Evolutionary conservation across 345 rosid species (phyloP).

Genomic region (Populus tremula): DNA sequence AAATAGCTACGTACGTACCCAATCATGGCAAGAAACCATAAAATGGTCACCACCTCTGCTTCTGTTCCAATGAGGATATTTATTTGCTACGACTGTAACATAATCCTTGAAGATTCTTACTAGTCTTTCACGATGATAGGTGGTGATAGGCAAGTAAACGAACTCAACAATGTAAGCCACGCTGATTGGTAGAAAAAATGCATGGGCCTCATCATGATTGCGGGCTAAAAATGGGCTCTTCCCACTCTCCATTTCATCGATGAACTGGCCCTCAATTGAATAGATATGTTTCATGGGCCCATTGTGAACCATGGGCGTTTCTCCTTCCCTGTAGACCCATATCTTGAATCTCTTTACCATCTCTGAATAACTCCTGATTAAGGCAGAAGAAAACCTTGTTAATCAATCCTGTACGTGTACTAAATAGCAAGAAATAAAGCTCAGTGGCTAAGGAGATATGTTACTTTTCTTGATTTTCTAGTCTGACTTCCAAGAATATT

Average conservation of each 20-base stretch:
- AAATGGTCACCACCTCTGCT: constrained; percentile 62
- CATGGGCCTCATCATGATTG: constrained; percentile 43
- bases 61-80: constrained; percentile 63
- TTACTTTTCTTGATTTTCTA: too few species aligned
- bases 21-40: constrained; percentile 61
- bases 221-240: constrained; percentile 36
- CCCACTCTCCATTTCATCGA: constrained; percentile 41
- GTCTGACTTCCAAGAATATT: too few species aligned
- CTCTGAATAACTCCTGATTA: constrained; percentile 45
- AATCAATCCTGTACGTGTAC: background rate
- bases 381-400: background rate
- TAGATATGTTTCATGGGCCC: constrained; percentile 47
- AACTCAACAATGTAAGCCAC: constrained; percentile 23
- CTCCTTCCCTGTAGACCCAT: constrained; percentile 55
- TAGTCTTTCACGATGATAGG: constrained; percentile 27
- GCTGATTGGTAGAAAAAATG: constrained; percentile 49
- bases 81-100: constrained; percentile 31
- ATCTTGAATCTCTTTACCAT: constrained; percentile 55
- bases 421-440: too few species aligned
- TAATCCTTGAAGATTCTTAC: constrained; percentile 36
- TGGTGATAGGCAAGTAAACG: constrained; percentile 32
- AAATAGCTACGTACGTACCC: constrained; percentile 36
- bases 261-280: constrained; percentile 51
- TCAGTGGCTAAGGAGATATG: too few species aligned
- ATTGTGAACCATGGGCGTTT: constrained; percentile 35